Base-by-base conservation (phyloP, 2,329 filamentous ascomycete species). In the Sclerotinia spermophila region DNA sequence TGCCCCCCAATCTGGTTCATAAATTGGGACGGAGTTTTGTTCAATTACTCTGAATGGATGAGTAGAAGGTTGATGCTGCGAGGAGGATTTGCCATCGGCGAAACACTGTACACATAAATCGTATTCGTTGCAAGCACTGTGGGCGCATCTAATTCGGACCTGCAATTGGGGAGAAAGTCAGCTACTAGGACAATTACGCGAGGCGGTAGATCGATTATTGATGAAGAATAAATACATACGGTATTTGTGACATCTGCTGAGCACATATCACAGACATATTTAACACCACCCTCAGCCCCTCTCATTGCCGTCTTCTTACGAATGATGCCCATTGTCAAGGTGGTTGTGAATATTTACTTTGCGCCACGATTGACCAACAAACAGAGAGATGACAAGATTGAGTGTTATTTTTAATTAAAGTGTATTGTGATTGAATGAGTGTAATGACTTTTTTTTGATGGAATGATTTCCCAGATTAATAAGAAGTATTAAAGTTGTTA, bases 31-130 rank as follows among this genome's bases (percentile, higher is more conserved):
- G 0, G 95, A 97, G 79, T 99, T 97, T 78, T 98, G 96, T 81
- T 99, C 96, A 75, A 99, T 97, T 45, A 99, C 96, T 73, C 93
- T 91, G 80, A 90, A 99, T 21, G 93, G 85, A 81, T 99, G 96
- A 19, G 92, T 92, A 7, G 89, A 86, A 11, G 96, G 95, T 75
- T 96, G 90, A 81, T 99, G 96, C 70, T 92, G 90, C 76, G 93
- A 92, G 73, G 92, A 93, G 60, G 87, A 85, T 77, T 93, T 88
- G 74, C 93, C 95, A 74, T 91, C 90, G 45, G 93, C 87, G 81
- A 99, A 99, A 82, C 96, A 99, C 68, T 93, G 91, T 51, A 99
- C 96, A 80, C 96, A 99, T 67, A 99, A 89, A 80, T 99, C 96
- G 80, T 97, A 99, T 78, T 99, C 96, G 78, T 91, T 91, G 81